Base-by-base conservation (phyloP, 805 yeast genomes). In the Saccharomycopsis selenospora region DNA sequence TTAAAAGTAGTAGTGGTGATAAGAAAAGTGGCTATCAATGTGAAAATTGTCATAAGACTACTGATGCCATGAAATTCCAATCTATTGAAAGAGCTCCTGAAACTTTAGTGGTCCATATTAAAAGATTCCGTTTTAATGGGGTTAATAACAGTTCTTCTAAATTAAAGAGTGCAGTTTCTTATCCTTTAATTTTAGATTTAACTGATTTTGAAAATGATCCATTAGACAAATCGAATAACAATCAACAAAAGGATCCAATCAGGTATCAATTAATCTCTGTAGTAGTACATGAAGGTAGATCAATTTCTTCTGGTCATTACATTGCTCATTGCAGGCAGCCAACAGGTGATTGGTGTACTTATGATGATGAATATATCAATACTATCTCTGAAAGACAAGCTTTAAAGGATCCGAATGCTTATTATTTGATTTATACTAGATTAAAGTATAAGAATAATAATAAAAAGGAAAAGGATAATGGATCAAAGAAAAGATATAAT, bases 251-350 rank as follows among this genome's bases (percentile, higher is more conserved):
- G 4, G 54, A 67, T 8, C 79, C 82, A 1, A 74, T 76, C 3
- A 67, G 69, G 30, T 93, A 93, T 66, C 83, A 81, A 61, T 72
- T 93, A 55, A 72, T 79, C 14, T 79, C 90, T 20, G 96, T 91
- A 14, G 85, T 91, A 52, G 91, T 89, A 3, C 99, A 93, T 61
- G 96, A 87, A 59, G 99, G 99, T 36, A 73, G 98, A 54, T 85
- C 96, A 1, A 81, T 90, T 11, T 80, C 89, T 41, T 81, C 93
- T 2, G 99, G 99, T 3, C 99, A 93, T 65, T 93, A 93, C 60
- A 77, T 89, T 51, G 85, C 95, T 0, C 88, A 86, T 61, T 86
- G 96, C 61, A 77, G 84, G 54, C 96, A 90, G 65, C 95, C 97
- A 1, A 93, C 86, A 65, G 91, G 89, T 1, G 67, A 83, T 1